These are phyloP conservation scores for Fraxinus greggii DNA, from an alignment of 305 asterid genomes.

Conservation along the genomic window DNA sequence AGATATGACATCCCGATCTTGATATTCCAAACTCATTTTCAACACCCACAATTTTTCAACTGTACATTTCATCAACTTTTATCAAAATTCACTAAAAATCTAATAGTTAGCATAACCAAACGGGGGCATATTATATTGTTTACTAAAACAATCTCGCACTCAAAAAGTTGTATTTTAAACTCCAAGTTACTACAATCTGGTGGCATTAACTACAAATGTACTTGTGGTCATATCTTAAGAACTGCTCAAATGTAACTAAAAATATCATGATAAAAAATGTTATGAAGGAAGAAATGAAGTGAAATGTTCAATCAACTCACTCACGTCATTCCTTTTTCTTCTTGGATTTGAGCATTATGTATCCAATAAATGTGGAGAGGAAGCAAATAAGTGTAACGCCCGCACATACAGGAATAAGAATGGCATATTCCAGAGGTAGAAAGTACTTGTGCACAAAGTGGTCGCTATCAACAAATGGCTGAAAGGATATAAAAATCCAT, in stretches of 20 bases:
- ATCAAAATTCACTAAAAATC: no score
- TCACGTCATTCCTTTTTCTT: conserved; percentile 62
- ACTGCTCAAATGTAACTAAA: background rate
- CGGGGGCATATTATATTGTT: no score
- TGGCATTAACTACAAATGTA: background rate
- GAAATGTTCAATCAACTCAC: background rate
- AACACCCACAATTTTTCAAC: no score
- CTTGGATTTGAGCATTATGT: conserved; percentile 81
- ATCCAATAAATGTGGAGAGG: conserved; percentile 71
- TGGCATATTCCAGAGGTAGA: conserved; percentile 83
- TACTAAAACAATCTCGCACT: background rate
- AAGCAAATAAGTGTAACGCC: conserved; percentile 65
- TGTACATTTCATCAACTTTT: no score
- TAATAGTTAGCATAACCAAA: no score
- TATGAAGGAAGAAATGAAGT: background rate
- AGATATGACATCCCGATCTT: background rate
- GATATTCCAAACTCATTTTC: background rate
- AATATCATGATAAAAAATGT: background rate
- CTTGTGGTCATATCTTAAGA: background rate
- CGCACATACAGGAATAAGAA: conserved; percentile 70
- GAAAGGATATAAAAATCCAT: conserved; percentile 29
- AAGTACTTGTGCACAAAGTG: conserved; percentile 93
- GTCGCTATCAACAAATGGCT: conserved; percentile 90
- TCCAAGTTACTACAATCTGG: background rate
- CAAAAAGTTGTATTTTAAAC: background rate